A percentile compares a stretch with the other conserved stretches of the same genome.
These are phyloP conservation scores for Trametes pubescens DNA, from an alignment of 1,284 basidiomycete genomes.

Conservation along the genomic window DNA sequence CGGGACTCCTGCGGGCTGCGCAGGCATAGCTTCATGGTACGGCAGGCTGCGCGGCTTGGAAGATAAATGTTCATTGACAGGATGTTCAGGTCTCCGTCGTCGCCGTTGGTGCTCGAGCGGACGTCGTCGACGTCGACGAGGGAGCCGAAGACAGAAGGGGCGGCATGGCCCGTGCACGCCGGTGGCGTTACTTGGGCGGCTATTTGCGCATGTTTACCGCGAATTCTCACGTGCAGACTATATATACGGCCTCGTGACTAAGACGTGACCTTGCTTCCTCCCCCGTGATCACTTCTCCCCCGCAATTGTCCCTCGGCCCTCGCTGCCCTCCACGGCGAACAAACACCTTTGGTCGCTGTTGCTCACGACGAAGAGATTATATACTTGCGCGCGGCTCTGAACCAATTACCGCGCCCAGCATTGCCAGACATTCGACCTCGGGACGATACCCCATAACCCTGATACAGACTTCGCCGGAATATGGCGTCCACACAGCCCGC, in stretches of 20 bases:
- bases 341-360: slow-evolving; percentile 24
- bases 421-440: background rate
- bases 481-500: slow-evolving; percentile 43
- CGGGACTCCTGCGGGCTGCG: background rate
- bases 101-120: background rate
- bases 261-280: slow-evolving; percentile 46
- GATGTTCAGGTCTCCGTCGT: background rate
- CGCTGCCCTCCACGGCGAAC: slow-evolving; percentile 34
- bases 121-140: background rate
- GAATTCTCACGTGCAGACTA: slow-evolving; percentile 46
- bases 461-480: slow-evolving; percentile 12
- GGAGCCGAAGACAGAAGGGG: background rate
- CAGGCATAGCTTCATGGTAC: background rate
- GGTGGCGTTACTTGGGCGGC: slow-evolving; percentile 33
- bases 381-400: background rate
- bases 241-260: slow-evolving; percentile 43
- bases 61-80: background rate
- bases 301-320: slow-evolving; percentile 33
- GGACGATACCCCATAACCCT: slow-evolving; percentile 11
- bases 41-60: background rate
- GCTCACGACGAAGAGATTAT: slow-evolving; percentile 8
- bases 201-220: slow-evolving; percentile 39
- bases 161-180: slow-evolving; percentile 37
- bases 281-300: slow-evolving; percentile 47
- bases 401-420: background rate